These are phyloP conservation scores for Phyllosticta citrichinensis DNA, from an alignment of 2,329 filamentous ascomycete genomes.

Conservation along the genomic window DNA sequence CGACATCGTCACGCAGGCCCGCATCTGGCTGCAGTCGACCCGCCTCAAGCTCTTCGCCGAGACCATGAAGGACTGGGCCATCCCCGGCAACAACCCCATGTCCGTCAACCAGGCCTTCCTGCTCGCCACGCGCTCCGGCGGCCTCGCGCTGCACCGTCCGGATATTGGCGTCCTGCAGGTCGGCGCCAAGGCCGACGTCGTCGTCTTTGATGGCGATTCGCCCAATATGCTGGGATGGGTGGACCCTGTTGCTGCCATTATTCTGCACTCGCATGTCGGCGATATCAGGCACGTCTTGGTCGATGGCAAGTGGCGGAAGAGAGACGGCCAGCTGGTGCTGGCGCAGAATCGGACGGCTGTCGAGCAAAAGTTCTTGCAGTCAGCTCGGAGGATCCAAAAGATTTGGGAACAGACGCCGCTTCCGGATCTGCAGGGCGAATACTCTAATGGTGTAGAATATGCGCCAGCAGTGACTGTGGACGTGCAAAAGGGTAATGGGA, in stretches of 20 bases:
- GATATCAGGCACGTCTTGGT: conserved; percentile 44
- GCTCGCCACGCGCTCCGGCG: conserved; percentile 44
- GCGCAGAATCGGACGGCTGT: conserved; percentile 13
- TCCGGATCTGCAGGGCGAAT: conserved; percentile 8
- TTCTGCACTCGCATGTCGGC: conserved; percentile 45
- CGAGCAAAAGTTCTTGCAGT: conserved; percentile 15
- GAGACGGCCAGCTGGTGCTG: conserved; percentile 28
- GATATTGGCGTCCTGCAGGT: conserved; percentile 42
- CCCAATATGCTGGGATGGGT: conserved; percentile 45
- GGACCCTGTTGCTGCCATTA: conserved; percentile 47
- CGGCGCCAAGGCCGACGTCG: conserved; percentile 46
- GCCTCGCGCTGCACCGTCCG: conserved; percentile 38
- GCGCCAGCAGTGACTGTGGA: conserved; percentile 1
- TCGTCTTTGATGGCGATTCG: conserved; percentile 42
- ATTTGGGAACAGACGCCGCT: conserved; percentile 12
- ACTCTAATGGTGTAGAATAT: conserved; percentile 3
- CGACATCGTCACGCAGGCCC: conserved; percentile 38
- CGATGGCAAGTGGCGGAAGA: conserved; percentile 40
- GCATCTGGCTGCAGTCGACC: conserved; percentile 43
- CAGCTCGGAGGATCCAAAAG: conserved; percentile 17
- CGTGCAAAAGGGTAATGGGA: conserved; percentile 7
- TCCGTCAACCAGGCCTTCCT: conserved; percentile 46
- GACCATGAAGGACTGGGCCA: conserved; percentile 30
- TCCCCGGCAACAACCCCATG: conserved; percentile 43
- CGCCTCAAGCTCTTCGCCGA: conserved; percentile 32